Evolutionary conservation across 2,329 filamentous ascomycete species (phyloP).

Genomic region (Salinomyces thailandicus): DNA sequence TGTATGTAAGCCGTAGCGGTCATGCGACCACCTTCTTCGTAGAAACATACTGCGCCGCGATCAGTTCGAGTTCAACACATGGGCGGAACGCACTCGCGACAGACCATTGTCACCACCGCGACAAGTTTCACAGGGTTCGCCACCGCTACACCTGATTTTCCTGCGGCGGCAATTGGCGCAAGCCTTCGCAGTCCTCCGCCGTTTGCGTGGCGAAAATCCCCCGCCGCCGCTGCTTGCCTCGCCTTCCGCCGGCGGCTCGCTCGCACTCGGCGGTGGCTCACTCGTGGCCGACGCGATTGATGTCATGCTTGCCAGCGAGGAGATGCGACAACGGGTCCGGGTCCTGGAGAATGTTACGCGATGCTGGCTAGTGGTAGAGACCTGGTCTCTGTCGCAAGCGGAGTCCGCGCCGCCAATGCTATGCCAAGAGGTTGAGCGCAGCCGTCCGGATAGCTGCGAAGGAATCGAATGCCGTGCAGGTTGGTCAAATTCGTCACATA

Average conservation of each 20-base stretch:
- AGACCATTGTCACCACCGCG: neutral
- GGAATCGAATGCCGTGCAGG: too few species aligned
- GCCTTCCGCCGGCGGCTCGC: neutral
- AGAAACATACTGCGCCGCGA: slow-evolving; percentile 4
- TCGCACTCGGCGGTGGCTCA: too few species aligned
- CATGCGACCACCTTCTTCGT: slow-evolving; percentile 7
- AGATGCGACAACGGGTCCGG: too few species aligned
- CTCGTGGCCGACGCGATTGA: too few species aligned
- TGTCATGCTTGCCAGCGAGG: too few species aligned
- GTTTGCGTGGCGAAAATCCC: neutral
- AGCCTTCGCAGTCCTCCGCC: neutral
- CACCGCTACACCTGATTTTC: neutral
- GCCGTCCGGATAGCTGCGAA: too few species aligned
- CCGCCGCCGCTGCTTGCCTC: neutral
- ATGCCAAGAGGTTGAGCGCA: too few species aligned
- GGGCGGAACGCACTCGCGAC: neutral
- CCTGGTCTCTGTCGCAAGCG: too few species aligned
- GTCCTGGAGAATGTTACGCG: too few species aligned
- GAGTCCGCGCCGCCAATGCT: too few species aligned
- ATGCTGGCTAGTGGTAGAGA: too few species aligned
- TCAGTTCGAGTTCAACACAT: neutral
- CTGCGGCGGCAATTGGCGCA: neutral
- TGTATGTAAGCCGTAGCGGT: slow-evolving; percentile 9
- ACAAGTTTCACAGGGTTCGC: neutral
- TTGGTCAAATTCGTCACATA: too few species aligned